Evolutionary conservation across 2,329 filamentous ascomycete species (phyloP).

Genomic region (Nigrospora sphaerica): DNA sequence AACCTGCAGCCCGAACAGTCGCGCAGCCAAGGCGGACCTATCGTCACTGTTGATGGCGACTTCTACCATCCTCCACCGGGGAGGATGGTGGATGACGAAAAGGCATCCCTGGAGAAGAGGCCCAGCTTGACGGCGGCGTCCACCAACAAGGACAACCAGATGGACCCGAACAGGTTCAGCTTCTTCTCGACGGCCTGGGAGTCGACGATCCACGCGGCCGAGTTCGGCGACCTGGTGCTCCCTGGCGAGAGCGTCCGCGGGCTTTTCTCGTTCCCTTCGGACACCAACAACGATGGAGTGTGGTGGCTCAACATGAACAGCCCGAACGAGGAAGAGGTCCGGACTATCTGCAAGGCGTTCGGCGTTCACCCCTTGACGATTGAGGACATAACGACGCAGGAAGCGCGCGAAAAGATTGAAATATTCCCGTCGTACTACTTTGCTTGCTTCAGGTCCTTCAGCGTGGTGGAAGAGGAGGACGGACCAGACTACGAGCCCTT

Average conservation of each 20-base stretch:
- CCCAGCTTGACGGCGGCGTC: constrained; percentile 20
- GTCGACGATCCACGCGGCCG: constrained; percentile 84
- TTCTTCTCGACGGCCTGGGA: constrained; percentile 96
- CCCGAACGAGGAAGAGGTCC: constrained; percentile 81
- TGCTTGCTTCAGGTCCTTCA: constrained; percentile 93
- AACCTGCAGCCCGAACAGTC: constrained; percentile 46
- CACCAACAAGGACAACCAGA: constrained; percentile 27
- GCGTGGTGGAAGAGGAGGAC: constrained; percentile 66
- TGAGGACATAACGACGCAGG: constrained; percentile 92
- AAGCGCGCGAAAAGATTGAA: constrained; percentile 96
- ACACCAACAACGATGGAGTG: constrained; percentile 68
- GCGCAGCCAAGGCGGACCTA: constrained; percentile 15
- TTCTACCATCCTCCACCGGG: constrained; percentile 46
- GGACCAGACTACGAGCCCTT: constrained; percentile 86
- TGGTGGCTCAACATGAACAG: constrained; percentile 98
- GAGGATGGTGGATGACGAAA: constrained; percentile 40
- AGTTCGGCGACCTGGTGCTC: constrained; percentile 80
- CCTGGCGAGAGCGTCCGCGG: constrained; percentile 86
- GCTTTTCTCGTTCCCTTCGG: constrained; percentile 62
- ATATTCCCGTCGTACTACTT: constrained; percentile 98
- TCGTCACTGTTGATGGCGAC: constrained; percentile 49
- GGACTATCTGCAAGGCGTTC: constrained; percentile 86
- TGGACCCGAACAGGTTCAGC: constrained; percentile 76
- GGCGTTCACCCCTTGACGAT: constrained; percentile 92
- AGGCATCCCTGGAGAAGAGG: constrained; percentile 18